Base-by-base conservation (phyloP, 305 asterid genomes). In the Fraxinus platypoda region DNA sequence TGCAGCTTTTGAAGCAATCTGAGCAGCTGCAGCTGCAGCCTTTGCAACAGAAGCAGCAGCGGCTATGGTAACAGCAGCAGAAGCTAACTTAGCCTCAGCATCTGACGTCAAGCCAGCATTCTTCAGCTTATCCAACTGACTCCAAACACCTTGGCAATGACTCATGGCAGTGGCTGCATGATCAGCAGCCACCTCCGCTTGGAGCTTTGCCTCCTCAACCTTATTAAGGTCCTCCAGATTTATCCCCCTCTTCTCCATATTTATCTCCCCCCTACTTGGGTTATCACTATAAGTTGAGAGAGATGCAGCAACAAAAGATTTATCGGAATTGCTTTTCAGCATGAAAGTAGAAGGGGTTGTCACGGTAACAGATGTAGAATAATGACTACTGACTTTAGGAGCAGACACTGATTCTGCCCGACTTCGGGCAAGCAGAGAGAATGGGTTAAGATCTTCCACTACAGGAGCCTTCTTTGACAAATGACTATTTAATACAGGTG, bases 1-100 rank as follows among this genome's bases (percentile, higher is more conserved):
- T 35, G 99, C 98, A 84, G 91, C 98, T 83, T 83, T 92, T 83
- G 92, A 92, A 79, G 99, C 99, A 79, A 97, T 89, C 89, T 93
- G 94, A 77, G 99, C 99, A 85, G 99, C 98, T 37, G 97, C 98
- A 28, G 99, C 97, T 1, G 99, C 99, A 25, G 97, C 99, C 93
- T 91, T 97, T 15, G 99, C 99, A 87, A 97, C 98, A 87, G 95
- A 90, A 76, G 98, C 90, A 86, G 98, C 97, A 15, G 99, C 99
- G 26, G 99, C 97, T 77, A 97, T 86, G 70, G 94, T 93, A 84
- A 82, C 94, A 85, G 98, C 97, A 78, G 98, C 96, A 81, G 98
- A 92, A 31, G 97, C 93, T 85, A 97, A 83, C 87, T 91, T 93
- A 82, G 92, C 88, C 89, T 97, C 97, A 62, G 86, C 86, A 84